These are phyloP conservation scores for Hymenoscyphus fraxineus DNA, from an alignment of 2,329 filamentous ascomycete genomes.

Conservation along the genomic window DNA sequence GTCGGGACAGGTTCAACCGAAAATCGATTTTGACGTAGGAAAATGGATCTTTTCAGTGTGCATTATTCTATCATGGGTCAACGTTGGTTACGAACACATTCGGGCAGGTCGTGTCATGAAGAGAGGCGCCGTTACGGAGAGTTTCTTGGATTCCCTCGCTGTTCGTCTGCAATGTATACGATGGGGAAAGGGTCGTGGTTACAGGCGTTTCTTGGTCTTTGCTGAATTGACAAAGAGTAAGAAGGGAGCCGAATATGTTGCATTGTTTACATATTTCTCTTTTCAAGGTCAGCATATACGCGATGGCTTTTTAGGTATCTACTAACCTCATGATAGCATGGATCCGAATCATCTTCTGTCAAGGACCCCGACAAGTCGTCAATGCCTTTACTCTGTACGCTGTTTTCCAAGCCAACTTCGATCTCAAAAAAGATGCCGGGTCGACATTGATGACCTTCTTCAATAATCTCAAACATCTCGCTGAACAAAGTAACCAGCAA, in stretches of 20 bases:
- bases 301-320: not conserved
- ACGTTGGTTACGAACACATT: constrained; percentile 76
- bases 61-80: constrained; percentile 85
- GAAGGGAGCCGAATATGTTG: constrained; percentile 70
- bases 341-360: constrained; percentile 83
- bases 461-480: constrained; percentile 71
- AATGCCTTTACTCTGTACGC: constrained; percentile 87
- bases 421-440: constrained; percentile 58
- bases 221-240: constrained; percentile 67
- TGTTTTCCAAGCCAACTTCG: constrained; percentile 71
- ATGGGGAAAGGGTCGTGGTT: constrained; percentile 71
- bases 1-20: constrained; percentile 78
- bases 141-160: constrained; percentile 84
- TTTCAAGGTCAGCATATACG: constrained; percentile 53
- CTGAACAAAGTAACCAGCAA: constrained; percentile 70
- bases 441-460: constrained; percentile 73
- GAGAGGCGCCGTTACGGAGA: constrained; percentile 82
- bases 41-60: constrained; percentile 95
- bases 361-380: constrained; percentile 85
- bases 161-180: constrained; percentile 80
- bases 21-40: constrained; percentile 70
- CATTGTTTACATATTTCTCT: constrained; percentile 66
- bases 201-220: constrained; percentile 75
- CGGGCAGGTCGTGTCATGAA: constrained; percentile 77
- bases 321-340: constrained; percentile 55